Percentiles rank a stretch among this genome's conserved stretches.
Conservation (phyloP, 345 rosid genomes). For the Eucalyptus camaldulensis region DNA sequence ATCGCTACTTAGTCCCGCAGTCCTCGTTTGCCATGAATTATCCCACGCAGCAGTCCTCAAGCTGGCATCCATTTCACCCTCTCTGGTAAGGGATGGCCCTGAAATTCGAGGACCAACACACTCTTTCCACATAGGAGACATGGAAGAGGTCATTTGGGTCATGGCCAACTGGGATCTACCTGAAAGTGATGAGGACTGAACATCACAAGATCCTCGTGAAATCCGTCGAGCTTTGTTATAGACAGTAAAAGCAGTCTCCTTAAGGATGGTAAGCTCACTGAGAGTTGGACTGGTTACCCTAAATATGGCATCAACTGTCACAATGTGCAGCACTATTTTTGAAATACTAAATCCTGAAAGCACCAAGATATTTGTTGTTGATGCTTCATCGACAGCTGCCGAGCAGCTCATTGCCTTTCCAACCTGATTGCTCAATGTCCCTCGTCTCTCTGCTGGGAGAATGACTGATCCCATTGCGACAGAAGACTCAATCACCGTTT, state of each 20-base stretch:
- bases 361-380: slow-evolving; percentile 60
- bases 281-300: slow-evolving; percentile 84
- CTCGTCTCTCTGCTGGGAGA: slow-evolving; percentile 55
- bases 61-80: slow-evolving; percentile 81
- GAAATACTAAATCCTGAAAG: slow-evolving; percentile 87
- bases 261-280: slow-evolving; percentile 75
- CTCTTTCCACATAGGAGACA: slow-evolving; percentile 86
- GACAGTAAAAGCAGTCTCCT: slow-evolving; percentile 91
- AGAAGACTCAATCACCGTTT: slow-evolving; percentile 82
- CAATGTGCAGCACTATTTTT: slow-evolving; percentile 78
- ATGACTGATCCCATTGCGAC: slow-evolving; percentile 71
- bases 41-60: slow-evolving; percentile 79
- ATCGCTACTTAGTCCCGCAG: slow-evolving; percentile 74
- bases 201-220: slow-evolving; percentile 64
- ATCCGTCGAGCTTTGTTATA: slow-evolving; percentile 92
- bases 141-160: slow-evolving; percentile 42
- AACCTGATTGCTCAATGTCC: slow-evolving; percentile 59
- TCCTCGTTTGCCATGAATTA: slow-evolving; percentile 80
- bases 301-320: slow-evolving; percentile 85
- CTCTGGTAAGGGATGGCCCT: slow-evolving; percentile 71
- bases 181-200: slow-evolving; percentile 45
- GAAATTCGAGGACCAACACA: slow-evolving; percentile 72
- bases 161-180: slow-evolving; percentile 58
- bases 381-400: slow-evolving; percentile 84
- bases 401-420: slow-evolving; percentile 84